These are phyloP conservation scores for Pseudonitzschia multiseries DNA, from an alignment of 108 stramenopile species.

Conservation along the genomic window DNA sequence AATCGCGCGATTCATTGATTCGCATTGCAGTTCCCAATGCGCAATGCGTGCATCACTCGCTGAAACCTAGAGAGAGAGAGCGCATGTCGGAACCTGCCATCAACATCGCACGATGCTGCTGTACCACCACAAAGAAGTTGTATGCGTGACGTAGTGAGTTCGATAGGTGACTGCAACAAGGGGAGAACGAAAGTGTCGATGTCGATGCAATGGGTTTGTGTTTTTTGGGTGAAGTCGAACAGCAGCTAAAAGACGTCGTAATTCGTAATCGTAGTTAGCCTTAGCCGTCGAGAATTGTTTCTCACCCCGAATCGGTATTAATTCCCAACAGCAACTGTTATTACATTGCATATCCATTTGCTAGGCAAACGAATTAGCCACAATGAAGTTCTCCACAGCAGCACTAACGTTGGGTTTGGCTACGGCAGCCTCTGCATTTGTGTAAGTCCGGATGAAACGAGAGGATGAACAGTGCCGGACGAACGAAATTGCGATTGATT, in stretches of 20 bases:
- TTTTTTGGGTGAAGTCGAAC: not conserved
- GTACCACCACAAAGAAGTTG: not conserved
- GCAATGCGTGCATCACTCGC: not conserved
- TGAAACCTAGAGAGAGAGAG: not conserved
- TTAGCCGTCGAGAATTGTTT: not conserved
- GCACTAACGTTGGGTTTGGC: slow-evolving; percentile 33
- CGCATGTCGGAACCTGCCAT: slow-evolving; percentile 4
- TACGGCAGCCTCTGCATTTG: slow-evolving; percentile 38
- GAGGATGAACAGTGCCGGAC: not conserved
- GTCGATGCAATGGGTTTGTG: not conserved
- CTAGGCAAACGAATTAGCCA: not conserved
- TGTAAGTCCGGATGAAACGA: slow-evolving; percentile 24
- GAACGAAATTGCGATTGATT: not conserved
- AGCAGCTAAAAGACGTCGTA: not conserved
- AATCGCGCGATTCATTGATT: not conserved
- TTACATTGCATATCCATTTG: not conserved
- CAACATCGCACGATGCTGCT: not conserved
- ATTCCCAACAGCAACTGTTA: not conserved
- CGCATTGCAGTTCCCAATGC: not conserved
- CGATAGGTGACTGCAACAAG: not conserved
- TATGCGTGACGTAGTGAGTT: not conserved
- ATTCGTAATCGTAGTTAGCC: no score
- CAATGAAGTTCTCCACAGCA: slow-evolving; percentile 39
- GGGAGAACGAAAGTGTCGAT: not conserved
- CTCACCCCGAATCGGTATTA: not conserved